Conservation (phyloP, 768 basidiomycete species). For the Cystofilobasidium macerans region DNA sequence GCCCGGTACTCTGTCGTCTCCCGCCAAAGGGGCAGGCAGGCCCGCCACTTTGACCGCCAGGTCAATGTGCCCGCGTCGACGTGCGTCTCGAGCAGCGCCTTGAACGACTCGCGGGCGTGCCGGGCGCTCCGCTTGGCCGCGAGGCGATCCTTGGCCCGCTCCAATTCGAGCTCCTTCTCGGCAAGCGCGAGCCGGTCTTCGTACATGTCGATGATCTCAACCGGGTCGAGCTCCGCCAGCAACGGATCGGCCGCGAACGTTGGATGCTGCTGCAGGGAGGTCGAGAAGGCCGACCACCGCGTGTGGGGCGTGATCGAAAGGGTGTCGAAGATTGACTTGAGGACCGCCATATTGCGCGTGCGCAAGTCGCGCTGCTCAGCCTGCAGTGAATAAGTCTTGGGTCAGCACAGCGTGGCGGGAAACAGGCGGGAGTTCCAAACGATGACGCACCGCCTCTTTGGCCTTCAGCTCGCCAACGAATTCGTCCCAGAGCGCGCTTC, state of each 20-base stretch:
- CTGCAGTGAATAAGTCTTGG: constrained; percentile 30
- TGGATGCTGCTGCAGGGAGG: background rate
- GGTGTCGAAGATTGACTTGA: constrained; percentile 72
- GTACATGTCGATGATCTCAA: constrained; percentile 85
- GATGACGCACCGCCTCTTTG: constrained; percentile 55
- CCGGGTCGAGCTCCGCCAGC: constrained; percentile 67
- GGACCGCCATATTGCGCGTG: constrained; percentile 62
- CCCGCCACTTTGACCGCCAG: constrained; percentile 82
- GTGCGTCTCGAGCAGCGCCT: constrained; percentile 67
- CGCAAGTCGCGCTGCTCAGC: constrained; percentile 31
- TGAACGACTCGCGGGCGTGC: constrained; percentile 84
- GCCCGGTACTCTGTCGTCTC: constrained; percentile 72
- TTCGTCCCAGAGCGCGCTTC: constrained; percentile 80
- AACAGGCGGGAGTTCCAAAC: background rate
- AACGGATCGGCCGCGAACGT: constrained; percentile 51
- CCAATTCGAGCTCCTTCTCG: constrained; percentile 83
- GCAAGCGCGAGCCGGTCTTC: constrained; percentile 86
- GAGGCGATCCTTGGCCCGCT: constrained; percentile 63
- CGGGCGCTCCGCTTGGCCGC: constrained; percentile 75
- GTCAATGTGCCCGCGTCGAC: constrained; percentile 55
- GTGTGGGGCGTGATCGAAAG: constrained; percentile 87
- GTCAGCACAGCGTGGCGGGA: constrained; percentile 11
- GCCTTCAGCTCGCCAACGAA: constrained; percentile 75
- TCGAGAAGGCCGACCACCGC: constrained; percentile 48
- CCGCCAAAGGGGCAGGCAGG: constrained; percentile 64